Evolutionary conservation across 768 basidiomycete species (phyloP).

Genomic region (Vararia minispora): DNA sequence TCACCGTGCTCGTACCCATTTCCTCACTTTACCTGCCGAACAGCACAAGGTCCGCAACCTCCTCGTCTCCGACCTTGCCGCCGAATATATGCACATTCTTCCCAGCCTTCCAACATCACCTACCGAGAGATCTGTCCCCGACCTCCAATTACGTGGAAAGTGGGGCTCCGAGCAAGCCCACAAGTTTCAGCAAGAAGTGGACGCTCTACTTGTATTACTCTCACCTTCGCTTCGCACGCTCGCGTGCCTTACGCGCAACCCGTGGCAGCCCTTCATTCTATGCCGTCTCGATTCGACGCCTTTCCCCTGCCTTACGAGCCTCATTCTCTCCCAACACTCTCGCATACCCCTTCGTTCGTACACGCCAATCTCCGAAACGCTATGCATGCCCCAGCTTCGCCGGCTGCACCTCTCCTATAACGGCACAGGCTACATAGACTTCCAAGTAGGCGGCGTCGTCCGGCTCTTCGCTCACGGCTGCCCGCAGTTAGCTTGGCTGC

Average conservation of each 20-base stretch:
- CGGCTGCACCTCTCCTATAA: slow-evolving; percentile 7
- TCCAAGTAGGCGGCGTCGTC: slow-evolving; percentile 19
- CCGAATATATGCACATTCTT: not conserved
- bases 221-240: slow-evolving; percentile 7
- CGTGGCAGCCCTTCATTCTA: not conserved
- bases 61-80: slow-evolving; percentile 7
- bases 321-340: slow-evolving; percentile 6
- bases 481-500: too few relatives aligned
- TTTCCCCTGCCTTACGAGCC: slow-evolving; percentile 3
- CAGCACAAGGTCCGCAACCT: slow-evolving; percentile 7
- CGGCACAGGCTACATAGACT: too few relatives aligned
- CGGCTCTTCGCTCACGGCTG: too few relatives aligned
- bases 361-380: not conserved
- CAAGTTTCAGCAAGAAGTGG: not conserved
- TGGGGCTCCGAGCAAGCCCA: not conserved
- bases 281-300: slow-evolving; percentile 1
- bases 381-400: slow-evolving; percentile 5
- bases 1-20: not conserved
- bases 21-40: slow-evolving; percentile 4
- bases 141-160: not conserved
- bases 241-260: slow-evolving; percentile 2
- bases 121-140: not conserved
- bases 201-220: slow-evolving; percentile 3
- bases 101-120: not conserved
- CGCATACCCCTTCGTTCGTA: too few relatives aligned